Evolutionary conservation across 257 asterid genomes (phyloP).

Genomic region (Plectranthus barbatus): DNA sequence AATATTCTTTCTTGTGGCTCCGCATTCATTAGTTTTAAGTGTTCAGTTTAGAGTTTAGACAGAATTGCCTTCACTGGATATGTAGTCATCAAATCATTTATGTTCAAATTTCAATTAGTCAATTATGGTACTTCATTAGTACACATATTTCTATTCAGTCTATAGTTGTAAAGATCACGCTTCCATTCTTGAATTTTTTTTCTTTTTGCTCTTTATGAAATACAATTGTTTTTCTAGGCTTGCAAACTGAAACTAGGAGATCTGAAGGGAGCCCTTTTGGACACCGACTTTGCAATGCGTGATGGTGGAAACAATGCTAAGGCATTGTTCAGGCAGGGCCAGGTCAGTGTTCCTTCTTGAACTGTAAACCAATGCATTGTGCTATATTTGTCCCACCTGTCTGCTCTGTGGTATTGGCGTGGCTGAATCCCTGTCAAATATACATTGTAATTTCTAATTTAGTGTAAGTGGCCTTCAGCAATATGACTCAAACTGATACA

Average conservation of each 20-base stretch:
- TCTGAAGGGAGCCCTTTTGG: constrained; percentile 79
- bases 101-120: neutral
- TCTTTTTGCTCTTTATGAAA: neutral
- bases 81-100: too few relatives aligned
- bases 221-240: constrained; percentile 38
- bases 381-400: neutral
- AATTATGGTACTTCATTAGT: neutral
- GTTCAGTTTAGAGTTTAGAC: too few relatives aligned
- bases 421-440: neutral
- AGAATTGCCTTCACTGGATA: too few relatives aligned
- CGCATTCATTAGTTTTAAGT: too few relatives aligned
- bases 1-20: too few relatives aligned
- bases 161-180: neutral
- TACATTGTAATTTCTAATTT: neutral
- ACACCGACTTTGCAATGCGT: constrained; percentile 91
- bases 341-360: constrained; percentile 39
- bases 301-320: constrained; percentile 93
- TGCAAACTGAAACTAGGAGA: constrained; percentile 91
- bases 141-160: neutral
- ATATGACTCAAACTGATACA: neutral
- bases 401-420: neutral
- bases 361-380: neutral
- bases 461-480: neutral
- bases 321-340: constrained; percentile 97
- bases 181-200: neutral